phyloP scores from a whole-genome alignment of 2,329 filamentous ascomycete species.

The Davidsoniella eucalypti region DNA sequence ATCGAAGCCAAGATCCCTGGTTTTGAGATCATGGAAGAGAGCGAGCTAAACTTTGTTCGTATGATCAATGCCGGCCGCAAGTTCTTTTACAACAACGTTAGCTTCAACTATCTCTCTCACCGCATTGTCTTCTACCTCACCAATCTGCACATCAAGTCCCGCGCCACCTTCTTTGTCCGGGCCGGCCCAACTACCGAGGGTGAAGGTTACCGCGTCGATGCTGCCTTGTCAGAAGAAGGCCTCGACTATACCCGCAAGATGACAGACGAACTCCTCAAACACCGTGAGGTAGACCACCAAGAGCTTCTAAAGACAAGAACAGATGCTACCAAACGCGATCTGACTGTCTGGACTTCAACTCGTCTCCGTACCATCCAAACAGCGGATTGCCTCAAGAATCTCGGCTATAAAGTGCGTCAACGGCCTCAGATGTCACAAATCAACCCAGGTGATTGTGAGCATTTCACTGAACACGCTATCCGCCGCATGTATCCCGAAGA shows the following conservation, averaged over 20 bases:
- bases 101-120: conserved; percentile 90
- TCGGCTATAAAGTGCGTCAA: conserved; percentile 75
- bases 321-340: conserved; percentile 54
- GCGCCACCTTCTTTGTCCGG: conserved; percentile 83
- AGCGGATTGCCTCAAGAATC: conserved; percentile 58
- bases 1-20: conserved; percentile 88
- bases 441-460: conserved; percentile 91
- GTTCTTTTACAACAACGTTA: conserved; percentile 91
- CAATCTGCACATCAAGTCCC: conserved; percentile 90
- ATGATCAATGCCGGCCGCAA: conserved; percentile 96
- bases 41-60: conserved; percentile 91
- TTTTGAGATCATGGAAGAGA: conserved; percentile 92
- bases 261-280: conserved; percentile 65
- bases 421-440: conserved; percentile 94
- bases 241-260: conserved; percentile 69
- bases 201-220: conserved; percentile 84
- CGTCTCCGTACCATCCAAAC: conserved; percentile 82
- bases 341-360: conserved; percentile 92
- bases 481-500: conserved; percentile 75
- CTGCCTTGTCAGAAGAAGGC: conserved; percentile 65
- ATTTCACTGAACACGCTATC: conserved; percentile 71
- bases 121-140: conserved; percentile 97
- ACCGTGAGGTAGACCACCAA: conserved; percentile 67
- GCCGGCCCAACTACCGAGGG: conserved; percentile 76
- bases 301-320: conserved; percentile 49